A percentile compares a stretch with the other conserved stretches of the same genome.
These are phyloP conservation scores for Tetrahymena malaccensis DNA, from an alignment of 73 alveolate genomes.

Conservation along the genomic window DNA sequence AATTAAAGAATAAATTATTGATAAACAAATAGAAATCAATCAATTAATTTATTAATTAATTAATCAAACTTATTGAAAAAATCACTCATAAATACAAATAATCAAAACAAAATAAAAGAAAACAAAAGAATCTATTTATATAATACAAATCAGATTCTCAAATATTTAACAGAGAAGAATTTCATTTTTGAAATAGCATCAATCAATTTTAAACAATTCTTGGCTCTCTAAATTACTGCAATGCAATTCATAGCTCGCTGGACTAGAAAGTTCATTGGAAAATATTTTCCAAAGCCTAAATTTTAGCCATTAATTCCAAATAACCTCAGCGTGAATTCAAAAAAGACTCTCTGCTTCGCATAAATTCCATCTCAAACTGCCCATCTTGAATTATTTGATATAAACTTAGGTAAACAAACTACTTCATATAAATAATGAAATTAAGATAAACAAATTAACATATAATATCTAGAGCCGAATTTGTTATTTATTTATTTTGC, in stretches of 20 bases:
- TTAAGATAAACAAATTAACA: background rate
- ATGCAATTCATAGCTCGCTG: background rate
- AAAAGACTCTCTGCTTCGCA: background rate
- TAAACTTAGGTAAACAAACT: background rate
- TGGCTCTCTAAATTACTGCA: background rate
- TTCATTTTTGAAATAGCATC: background rate
- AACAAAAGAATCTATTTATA: background rate
- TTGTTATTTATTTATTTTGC: background rate
- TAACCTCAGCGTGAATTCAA: background rate
- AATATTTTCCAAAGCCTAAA: background rate
- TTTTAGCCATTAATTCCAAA: background rate
- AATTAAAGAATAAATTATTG: no score
- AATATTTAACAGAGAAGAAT: background rate
- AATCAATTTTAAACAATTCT: background rate
- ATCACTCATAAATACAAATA: background rate
- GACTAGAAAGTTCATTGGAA: background rate
- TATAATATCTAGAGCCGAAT: background rate
- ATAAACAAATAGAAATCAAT: background rate
- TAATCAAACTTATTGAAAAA: no score
- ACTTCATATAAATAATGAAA: background rate
- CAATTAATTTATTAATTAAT: no score
- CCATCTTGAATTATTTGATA: background rate
- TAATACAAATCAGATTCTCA: background rate
- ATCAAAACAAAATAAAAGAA: background rate
- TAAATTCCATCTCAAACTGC: background rate